Evolutionary conservation across 371 early-diverging fungal genomes (phyloP), one percentile per base, ranked within the genome.

Genomic region (Apophysomyces sp.): DNA sequence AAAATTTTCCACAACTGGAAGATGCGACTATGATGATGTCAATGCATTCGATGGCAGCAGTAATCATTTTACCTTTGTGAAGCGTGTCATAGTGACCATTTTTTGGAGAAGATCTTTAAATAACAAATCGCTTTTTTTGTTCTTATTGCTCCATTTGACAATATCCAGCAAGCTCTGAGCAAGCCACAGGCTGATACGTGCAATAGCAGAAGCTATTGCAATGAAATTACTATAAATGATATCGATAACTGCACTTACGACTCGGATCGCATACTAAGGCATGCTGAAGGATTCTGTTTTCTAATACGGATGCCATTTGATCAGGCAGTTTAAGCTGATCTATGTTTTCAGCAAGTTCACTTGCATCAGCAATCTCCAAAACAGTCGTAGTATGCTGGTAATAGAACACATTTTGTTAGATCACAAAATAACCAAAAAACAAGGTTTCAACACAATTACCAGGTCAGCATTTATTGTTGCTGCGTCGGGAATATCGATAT

Each of bases 271-370:
- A 75, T 6, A 73, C 52, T 18, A 86, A 29, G 3, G 80, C 54
- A 65, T 83, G 82, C 58, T 86, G 86, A 7, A 83, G 55, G 28
- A 75, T 52, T 11, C 84, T 68, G 30, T 77, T 76, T 4, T 81
- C 74, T 12, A 83, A 66, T 1, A 86, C 60, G 1, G 72, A 66
- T 11, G 72, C 64, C 41, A 86, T 66, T 54, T 81, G 83, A 30
- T 82, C 78, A 0, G 82, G 73, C 27, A 81, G 57, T 4, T 71
- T 66, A 11, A 82, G 68, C 3, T 63, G 65, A 31, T 82, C 78
- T 13, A 81, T 63, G 39, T 72, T 71, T 29, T 67, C 61, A 5
- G 74, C 77, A 24, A 80, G 62, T 2, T 58, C 61, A 2, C 41
- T 41, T 1, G 66, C 57, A 61, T 69, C 62, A 2, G 58, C 29